These are phyloP conservation scores for Stachybotrys chartarum DNA, from an alignment of 2,329 filamentous ascomycete species.

Conservation along the genomic window DNA sequence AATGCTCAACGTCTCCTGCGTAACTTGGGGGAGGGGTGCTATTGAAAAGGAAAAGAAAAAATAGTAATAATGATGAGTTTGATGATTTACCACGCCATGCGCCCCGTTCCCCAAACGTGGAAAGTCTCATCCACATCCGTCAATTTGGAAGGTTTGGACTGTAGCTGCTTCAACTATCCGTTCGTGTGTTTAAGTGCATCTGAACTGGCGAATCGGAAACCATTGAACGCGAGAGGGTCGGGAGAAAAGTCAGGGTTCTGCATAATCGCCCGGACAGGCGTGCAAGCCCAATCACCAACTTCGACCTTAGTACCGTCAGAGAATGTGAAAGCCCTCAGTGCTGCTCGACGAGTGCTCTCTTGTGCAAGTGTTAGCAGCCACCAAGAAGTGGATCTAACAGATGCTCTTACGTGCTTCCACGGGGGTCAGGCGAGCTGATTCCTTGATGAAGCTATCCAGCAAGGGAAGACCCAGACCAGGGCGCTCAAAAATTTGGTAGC, in stretches of 20 bases:
- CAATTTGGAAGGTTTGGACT: neutral
- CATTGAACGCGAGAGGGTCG: neutral
- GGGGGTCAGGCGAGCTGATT: slow-evolving; percentile 3
- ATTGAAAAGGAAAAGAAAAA: too few relatives aligned
- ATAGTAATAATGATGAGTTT: too few relatives aligned
- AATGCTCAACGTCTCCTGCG: too few relatives aligned
- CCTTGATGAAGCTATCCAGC: slow-evolving; percentile 7
- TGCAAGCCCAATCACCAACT: slow-evolving; percentile 1
- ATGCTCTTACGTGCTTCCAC: neutral
- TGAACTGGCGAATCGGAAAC: neutral
- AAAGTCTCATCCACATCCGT: neutral
- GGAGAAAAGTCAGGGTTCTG: neutral
- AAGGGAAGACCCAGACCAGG: neutral
- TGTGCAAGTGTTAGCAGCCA: neutral
- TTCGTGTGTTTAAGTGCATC: neutral
- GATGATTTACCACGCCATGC: slow-evolving; percentile 1
- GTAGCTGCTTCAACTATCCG: neutral
- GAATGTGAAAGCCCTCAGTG: neutral
- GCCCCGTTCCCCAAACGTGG: slow-evolving; percentile 1
- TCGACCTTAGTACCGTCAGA: slow-evolving; percentile 1
- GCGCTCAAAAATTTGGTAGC: neutral
- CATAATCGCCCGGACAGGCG: neutral
- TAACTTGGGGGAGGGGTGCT: too few relatives aligned
- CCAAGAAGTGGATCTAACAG: neutral
- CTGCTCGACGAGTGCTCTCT: slow-evolving; percentile 1